A percentile compares a stretch with the other conserved stretches of the same genome.
phyloP scores from a whole-genome alignment of 106 monocot species.

The Cymbidium sinense region DNA sequence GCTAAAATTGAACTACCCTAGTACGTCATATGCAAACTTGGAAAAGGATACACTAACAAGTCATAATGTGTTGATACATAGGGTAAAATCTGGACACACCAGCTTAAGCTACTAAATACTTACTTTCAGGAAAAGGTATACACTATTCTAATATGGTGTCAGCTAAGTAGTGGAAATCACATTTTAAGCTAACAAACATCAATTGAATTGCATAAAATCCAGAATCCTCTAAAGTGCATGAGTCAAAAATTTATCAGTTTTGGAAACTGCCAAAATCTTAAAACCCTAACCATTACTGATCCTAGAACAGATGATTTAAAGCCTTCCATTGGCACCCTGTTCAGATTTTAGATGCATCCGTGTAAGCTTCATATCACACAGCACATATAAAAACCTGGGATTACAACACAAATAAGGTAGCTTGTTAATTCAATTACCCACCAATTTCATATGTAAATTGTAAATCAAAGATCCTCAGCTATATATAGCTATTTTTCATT shows the following conservation, averaged over 20 bases:
- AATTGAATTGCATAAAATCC: background rate
- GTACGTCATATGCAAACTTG: background rate
- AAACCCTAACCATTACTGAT: too few relatives aligned
- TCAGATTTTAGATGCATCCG: background rate
- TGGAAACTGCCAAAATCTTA: too few relatives aligned
- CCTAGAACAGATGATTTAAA: background rate
- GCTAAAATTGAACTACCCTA: background rate
- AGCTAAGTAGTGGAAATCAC: too few relatives aligned
- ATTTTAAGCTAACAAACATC: background rate
- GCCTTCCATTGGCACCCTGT: background rate
- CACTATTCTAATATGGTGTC: too few relatives aligned
- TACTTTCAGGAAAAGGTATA: background rate
- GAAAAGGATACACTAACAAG: background rate
- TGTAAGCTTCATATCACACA: background rate
- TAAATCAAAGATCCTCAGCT: background rate
- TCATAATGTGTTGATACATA: background rate
- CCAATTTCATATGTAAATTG: background rate
- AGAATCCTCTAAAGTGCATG: too few relatives aligned
- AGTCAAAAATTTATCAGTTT: too few relatives aligned
- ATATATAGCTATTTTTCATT: background rate
- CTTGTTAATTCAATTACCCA: background rate
- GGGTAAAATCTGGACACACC: background rate
- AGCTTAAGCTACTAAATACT: background rate
- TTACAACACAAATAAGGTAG: background rate
- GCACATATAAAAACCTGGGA: background rate